A percentile compares a stretch with the other conserved stretches of the same genome.
Conservation (phyloP, 148 eudicot species). For the Silene latifolia region DNA sequence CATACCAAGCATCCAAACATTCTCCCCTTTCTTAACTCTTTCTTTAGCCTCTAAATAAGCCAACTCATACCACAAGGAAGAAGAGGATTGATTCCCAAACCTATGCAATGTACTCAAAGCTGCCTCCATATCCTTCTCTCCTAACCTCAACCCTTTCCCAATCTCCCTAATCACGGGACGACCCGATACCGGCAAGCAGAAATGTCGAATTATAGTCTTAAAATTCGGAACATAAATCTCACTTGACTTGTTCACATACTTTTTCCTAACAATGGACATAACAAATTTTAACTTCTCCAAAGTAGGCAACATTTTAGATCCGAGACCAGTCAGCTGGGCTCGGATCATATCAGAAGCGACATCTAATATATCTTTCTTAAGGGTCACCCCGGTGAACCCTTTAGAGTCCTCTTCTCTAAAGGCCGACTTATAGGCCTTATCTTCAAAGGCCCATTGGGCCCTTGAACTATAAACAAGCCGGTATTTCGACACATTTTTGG, state of each 20-base stretch:
- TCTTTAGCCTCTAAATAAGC: slow-evolving; percentile 70
- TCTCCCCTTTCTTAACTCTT: slow-evolving; percentile 58
- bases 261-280: slow-evolving; percentile 36
- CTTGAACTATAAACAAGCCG: slow-evolving; percentile 34
- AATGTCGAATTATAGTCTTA: slow-evolving; percentile 49
- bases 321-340: slow-evolving; percentile 40
- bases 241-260: slow-evolving; percentile 32
- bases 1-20: slow-evolving; percentile 68
- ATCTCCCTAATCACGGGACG: slow-evolving; percentile 46
- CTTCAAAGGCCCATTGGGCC: slow-evolving; percentile 50
- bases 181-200: slow-evolving; percentile 64
- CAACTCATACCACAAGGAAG: slow-evolving; percentile 80
- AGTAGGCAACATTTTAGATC: slow-evolving; percentile 40
- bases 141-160: slow-evolving; percentile 60
- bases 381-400: slow-evolving; percentile 61
- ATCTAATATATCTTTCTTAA: slow-evolving; percentile 50
- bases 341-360: slow-evolving; percentile 49
- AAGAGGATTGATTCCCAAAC: slow-evolving; percentile 80
- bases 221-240: slow-evolving; percentile 59
- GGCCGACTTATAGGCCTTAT: slow-evolving; percentile 52
- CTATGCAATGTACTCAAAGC: slow-evolving; percentile 71
- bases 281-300: slow-evolving; percentile 38
- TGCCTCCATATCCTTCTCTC: slow-evolving; percentile 65
- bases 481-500: slow-evolving; percentile 38
- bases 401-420: slow-evolving; percentile 60